Base-by-base conservation (phyloP, 148 eudicot genomes). In the Chenopodium quinoa region DNA sequence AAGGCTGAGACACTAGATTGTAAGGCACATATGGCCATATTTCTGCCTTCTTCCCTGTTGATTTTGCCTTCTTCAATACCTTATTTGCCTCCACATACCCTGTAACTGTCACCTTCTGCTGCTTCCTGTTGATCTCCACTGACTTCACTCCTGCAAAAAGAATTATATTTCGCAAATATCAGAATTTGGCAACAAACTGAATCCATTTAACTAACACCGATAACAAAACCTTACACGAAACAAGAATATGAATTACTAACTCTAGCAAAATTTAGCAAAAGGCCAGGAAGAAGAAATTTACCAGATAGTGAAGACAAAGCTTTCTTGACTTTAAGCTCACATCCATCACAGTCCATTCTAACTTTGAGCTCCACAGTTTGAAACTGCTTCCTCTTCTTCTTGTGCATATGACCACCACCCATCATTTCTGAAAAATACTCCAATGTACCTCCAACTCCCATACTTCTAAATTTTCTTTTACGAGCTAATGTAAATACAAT, bases 1-100 rank as follows among this genome's bases (percentile, higher is more conserved):
- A 93, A 6, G 98, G 97, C 78, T 93, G 92, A 63, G 97, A 83
- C 78, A 94, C 98, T 37, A 91, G 76, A 85, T 90, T 91, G 85
- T 94, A 94, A 4, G 98, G 95, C 46, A 94, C 93, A 78, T 94
- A 94, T 0, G 98, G 98, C 98, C 98, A 94, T n/a, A 94, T 82
- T 88, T 93, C 95, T 0, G 90, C 91, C 89, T 89, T 94, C 75
- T 94, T 94, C 75, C 98, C 97, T 75, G 97, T 94, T 46, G 93
- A 84, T 40, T 89, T 85, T 2, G 91, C 95, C 87, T 88, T 88
- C 89, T 90, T 89, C 62, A 94, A 79, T 73, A 94, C 93, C 80
- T 94, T 94, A 87, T 76, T 89, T 73, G 85, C 82, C n/a, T 94
- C 98, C 34, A 86, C 89, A 68, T 86, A 90, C 16, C 98, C 97